A percentile compares a stretch with the other conserved stretches of the same genome.
Evolutionary conservation across 768 basidiomycete genomes (phyloP).

Genomic region (Grammothele lineata): DNA sequence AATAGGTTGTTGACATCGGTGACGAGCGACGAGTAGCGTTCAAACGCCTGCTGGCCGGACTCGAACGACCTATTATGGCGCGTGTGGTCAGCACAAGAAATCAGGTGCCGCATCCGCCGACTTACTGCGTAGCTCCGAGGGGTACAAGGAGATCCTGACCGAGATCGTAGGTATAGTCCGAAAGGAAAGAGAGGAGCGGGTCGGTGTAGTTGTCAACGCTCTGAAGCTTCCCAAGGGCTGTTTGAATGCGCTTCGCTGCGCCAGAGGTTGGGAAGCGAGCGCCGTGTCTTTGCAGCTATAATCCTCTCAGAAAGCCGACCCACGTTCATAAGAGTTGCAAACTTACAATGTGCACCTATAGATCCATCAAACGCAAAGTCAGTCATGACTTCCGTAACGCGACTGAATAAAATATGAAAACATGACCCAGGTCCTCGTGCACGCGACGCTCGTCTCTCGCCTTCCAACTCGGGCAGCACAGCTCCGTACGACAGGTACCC

Average conservation of each 20-base stretch:
- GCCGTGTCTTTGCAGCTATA: slow-evolving; percentile 76
- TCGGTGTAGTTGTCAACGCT: slow-evolving; percentile 41
- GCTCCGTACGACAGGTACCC: too few species aligned
- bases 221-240: slow-evolving; percentile 50
- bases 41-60: slow-evolving; percentile 46
- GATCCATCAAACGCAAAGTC: neutral
- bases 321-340: neutral
- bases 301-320: neutral
- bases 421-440: too few species aligned
- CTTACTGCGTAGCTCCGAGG: slow-evolving; percentile 63
- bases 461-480: too few species aligned
- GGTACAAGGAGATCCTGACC: slow-evolving; percentile 55
- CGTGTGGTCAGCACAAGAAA: too few species aligned
- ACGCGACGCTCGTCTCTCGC: too few species aligned
- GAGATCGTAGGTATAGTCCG: slow-evolving; percentile 53
- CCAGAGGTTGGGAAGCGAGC: slow-evolving; percentile 67
- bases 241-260: slow-evolving; percentile 38
- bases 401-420: too few species aligned
- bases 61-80: slow-evolving; percentile 45
- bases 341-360: slow-evolving; percentile 56
- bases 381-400: neutral
- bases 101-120: too few species aligned
- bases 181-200: slow-evolving; percentile 49
- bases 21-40: slow-evolving; percentile 51
- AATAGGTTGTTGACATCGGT: slow-evolving; percentile 44